Percentiles rank a stretch among this genome's conserved stretches.
These are phyloP conservation scores for Globisporangium parvum DNA, from an alignment of 352 stramenopile species.

Conservation along the genomic window DNA sequence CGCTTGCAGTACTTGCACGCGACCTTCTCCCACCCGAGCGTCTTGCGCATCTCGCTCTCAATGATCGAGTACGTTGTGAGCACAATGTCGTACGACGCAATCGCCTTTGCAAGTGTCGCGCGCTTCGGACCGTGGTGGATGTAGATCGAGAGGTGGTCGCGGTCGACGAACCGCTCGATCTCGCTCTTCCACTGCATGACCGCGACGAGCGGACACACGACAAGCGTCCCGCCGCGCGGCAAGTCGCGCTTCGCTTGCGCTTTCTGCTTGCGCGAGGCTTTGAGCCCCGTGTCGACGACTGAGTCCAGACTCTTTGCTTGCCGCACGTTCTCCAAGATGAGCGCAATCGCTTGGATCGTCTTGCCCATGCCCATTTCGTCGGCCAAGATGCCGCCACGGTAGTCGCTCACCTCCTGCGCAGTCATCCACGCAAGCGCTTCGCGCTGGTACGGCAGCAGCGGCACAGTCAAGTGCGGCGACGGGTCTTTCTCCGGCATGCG, in stretches of 20 bases:
- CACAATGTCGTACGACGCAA: slow-evolving; percentile 96
- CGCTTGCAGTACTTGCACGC: slow-evolving; percentile 95
- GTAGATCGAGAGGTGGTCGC: slow-evolving; percentile 89
- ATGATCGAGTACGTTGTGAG: slow-evolving; percentile 98
- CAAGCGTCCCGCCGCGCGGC: slow-evolving; percentile 86
- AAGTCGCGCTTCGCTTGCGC: slow-evolving; percentile 6
- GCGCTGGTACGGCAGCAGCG: slow-evolving; percentile 98
- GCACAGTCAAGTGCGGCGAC: slow-evolving; percentile 71
- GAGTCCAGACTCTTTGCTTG: slow-evolving; percentile 6
- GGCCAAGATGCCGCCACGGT: slow-evolving; percentile 94
- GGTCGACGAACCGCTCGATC: slow-evolving; percentile 91
- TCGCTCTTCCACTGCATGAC: slow-evolving; percentile 93
- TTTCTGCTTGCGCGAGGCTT: slow-evolving; percentile 1
- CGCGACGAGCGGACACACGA: slow-evolving; percentile 96
- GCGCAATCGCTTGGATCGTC: slow-evolving; percentile 95
- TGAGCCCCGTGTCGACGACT: not conserved
- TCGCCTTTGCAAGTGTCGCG: slow-evolving; percentile 48
- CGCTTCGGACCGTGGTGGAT: slow-evolving; percentile 95
- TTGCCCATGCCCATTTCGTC: slow-evolving; percentile 99
- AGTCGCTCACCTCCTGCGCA: slow-evolving; percentile 86
- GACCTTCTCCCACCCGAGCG: slow-evolving; percentile 64
- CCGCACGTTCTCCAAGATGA: slow-evolving; percentile 92
- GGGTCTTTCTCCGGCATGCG: slow-evolving; percentile 65
- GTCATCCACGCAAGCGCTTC: slow-evolving; percentile 96
- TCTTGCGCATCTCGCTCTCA: slow-evolving; percentile 88